Evolutionary conservation across 805 yeast species (phyloP), one percentile per base, ranked within the genome.

Genomic region (Kodamaea laetipori): DNA sequence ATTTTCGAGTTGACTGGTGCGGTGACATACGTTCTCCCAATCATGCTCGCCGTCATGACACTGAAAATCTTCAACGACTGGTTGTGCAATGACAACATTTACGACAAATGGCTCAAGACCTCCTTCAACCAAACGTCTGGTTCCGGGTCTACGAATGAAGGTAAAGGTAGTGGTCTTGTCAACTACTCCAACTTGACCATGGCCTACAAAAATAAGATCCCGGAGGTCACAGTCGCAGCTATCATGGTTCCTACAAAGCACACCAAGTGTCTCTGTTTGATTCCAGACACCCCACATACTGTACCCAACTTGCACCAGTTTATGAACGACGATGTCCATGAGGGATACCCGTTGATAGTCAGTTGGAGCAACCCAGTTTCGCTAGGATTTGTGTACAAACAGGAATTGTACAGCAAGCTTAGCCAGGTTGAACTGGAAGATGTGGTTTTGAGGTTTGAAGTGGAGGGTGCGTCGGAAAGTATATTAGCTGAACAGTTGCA

Each of bases 1-100:
- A 90, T 94, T 95, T 87, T 90, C 64, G 98, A 94, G 65, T 68
- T 94, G 30, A 86, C 96, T 0, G 96, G 96, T 18, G 96, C 96
- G 0, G 72, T 89, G 38, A 77, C 86, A 0, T 88, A 88, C 56
- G 89, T 87, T 2, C 67, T 88, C 34, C 96, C 96, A 0, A 84
- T 88, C 23, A 88, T 88, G 96, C 67, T 81, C 10, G 84, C 90
- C 1, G 95, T 87, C 2, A 77, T 89, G 71, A 73, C 82, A 6
- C 79, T 90, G 37, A 82, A 86, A 54, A 76, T 86, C 63, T 74
- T 81, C n/a, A 83, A 80, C 50, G 94, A 88, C 55, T 69, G 78
- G 41, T 61, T 84, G 33, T 67, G 76, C 15, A 73, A 71, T 39
- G 72, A 72, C 31, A 84, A 86, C 37, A 80, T 86, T 39, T 86